Base-by-base conservation (phyloP, 2,329 filamentous ascomycete species). In the Diaporthe sp. region DNA sequence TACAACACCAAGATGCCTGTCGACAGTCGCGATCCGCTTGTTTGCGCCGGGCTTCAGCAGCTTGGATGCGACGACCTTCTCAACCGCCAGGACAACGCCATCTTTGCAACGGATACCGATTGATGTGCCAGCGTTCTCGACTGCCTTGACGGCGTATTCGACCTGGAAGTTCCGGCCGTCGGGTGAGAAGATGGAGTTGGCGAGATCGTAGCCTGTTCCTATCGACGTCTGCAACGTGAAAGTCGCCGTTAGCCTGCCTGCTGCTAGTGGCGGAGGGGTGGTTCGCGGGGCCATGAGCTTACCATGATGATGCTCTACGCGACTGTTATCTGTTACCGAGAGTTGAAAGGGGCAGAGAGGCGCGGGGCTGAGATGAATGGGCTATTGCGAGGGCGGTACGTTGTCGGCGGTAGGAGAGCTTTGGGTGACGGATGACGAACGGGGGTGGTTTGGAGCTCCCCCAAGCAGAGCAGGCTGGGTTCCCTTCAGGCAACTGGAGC, bases 131-230 rank as follows among this genome's bases (percentile, higher is more conserved):
- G 96, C 97, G 82, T 97, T 98, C 88, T 99, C 97, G 78, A 99
- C 97, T 74, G 97, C 97, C 90, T 99, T 99, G 81, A 97, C 94
- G 80, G 97, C 97, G 86, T 99, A 99, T 90, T 99, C 97, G 86
- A 97, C 95, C 87, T 99, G 97, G 87, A 99, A 99, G 87, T 99
- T 99, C 81, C 97, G 94, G 84, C 97, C 97, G 88, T 99, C 97
- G 79, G 97, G 97, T 67, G 97, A 98, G 90, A 98, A 99, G 89
- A 98, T 97, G 83, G 97, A 98, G 91, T 99, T 99, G 85, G 95
- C 95, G 82, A 99, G 94, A 92, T 99, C 97, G 89, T 99, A 99
- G 84, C 97, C 97, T 82, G 97, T 99, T 84, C 97, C 97, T 94
- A 99, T 99, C 84, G 97, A 99, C 83, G 97, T 99, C 97, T 99